These are phyloP conservation scores for Paxillus ammoniavirescens DNA, from an alignment of 768 basidiomycete species.

Conservation along the genomic window DNA sequence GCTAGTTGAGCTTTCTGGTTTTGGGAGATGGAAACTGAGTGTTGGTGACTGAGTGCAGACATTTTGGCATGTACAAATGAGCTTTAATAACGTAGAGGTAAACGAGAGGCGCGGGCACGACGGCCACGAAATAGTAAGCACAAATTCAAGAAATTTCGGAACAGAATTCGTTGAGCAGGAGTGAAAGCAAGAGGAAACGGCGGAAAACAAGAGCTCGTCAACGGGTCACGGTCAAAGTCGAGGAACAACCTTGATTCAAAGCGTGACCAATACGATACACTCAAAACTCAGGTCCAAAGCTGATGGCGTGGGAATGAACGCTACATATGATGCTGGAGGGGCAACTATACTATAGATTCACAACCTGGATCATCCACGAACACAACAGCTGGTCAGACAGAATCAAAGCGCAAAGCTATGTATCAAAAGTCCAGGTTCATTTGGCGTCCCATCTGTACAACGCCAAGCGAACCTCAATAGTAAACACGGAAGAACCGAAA, in stretches of 20 bases:
- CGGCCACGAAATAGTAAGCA: constrained; percentile 27
- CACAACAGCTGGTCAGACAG: constrained; percentile 22
- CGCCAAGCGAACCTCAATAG: constrained; percentile 10
- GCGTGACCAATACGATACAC: neutral
- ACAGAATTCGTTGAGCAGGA: constrained; percentile 5
- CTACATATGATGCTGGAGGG: neutral
- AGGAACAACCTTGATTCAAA: constrained; percentile 7
- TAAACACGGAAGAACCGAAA: constrained; percentile 21
- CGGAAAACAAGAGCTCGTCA: neutral
- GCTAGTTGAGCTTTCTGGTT: constrained; percentile 88
- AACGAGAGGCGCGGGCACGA: constrained; percentile 36
- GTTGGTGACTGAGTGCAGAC: constrained; percentile 58
- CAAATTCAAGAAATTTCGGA: constrained; percentile 14
- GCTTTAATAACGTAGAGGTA: constrained; percentile 30
- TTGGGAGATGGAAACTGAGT: constrained; percentile 58
- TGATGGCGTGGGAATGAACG: constrained; percentile 21
- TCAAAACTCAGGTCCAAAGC: neutral
- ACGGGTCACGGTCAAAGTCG: constrained; percentile 4
- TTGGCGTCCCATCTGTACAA: constrained; percentile 9
- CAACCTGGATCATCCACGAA: constrained; percentile 11
- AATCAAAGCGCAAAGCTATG: constrained; percentile 15
- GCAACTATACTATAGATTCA: neutral
- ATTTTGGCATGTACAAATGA: constrained; percentile 36
- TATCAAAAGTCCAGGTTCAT: constrained; percentile 24
- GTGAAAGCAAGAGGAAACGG: neutral